A percentile compares a stretch with the other conserved stretches of the same genome.
Evolutionary conservation across 2,329 filamentous ascomycete species (phyloP).

Genomic region (Rhexocercosporidium sp.): DNA sequence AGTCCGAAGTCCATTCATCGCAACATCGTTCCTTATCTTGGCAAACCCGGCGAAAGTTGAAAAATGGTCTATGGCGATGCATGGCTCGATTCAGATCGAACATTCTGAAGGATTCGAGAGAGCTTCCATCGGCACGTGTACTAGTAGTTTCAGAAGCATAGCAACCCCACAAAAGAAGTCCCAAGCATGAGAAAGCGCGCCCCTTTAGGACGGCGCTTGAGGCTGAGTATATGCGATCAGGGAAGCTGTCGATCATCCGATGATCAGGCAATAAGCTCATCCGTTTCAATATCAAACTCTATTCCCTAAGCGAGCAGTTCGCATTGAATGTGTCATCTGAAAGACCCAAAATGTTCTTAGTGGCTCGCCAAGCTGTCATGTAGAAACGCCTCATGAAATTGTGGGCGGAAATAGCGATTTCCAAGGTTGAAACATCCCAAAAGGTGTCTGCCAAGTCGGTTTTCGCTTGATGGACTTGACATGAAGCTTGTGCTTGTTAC

Average conservation of each 20-base stretch:
- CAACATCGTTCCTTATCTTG: background rate
- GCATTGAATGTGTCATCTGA: background rate
- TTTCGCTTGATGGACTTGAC: background rate
- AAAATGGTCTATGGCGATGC: background rate
- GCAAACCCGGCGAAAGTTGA: background rate
- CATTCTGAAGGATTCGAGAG: background rate
- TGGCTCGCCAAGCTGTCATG: background rate
- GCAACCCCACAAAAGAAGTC: background rate
- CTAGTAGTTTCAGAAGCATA: background rate
- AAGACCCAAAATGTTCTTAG: background rate
- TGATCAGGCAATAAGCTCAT: background rate
- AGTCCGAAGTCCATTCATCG: background rate
- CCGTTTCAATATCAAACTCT: constrained; percentile 19
- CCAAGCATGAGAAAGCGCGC: background rate
- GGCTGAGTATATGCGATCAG: background rate
- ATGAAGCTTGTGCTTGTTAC: background rate
- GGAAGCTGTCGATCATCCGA: background rate
- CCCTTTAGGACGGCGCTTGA: background rate
- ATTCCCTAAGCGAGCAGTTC: background rate
- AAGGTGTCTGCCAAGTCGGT: background rate
- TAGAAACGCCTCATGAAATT: background rate
- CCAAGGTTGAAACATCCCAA: background rate
- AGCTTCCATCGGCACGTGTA: background rate
- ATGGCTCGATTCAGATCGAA: no score
- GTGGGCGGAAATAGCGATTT: background rate